Base-by-base conservation (phyloP, 805 yeast species). In the Allodekkera sacchari region DNA sequence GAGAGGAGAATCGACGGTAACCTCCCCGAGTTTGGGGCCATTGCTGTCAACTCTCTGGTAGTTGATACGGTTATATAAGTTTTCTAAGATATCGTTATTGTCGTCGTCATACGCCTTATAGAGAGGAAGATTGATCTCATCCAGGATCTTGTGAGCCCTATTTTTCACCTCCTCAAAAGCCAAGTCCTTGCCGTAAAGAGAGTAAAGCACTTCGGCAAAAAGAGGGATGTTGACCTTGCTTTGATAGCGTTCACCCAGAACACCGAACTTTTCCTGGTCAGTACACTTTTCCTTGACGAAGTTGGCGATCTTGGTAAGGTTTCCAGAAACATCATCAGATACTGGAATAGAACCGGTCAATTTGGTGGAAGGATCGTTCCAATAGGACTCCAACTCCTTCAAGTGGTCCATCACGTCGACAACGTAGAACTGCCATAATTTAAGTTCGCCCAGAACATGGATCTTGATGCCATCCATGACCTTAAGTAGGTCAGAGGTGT, bases 341-440 rank as follows among this genome's bases (percentile, higher is more conserved):
- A 9, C 10, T 20, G 22, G 22, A 11, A 8, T 11, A 11, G 11
- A 20, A 11, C 7, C 14, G 7, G 1, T 63, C 53, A 8, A 72
- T 56, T 10, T 38, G 22, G 6, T 43, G 33, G 6, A 42, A 5
- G 22, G 18, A 7, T 36, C 16, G 2, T 35, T 18, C 68, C 73
- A 73, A 14, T 43, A 36, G 0, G 48, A 33, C 36, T 60, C 54
- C 8, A 78, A 42, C 5, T 57, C 55, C 1, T 47, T 45, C 11
- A 76, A 44, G 8, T 68, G 63, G 3, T 44, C 45, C 5, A 47
- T 41, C 25, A 74, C 77, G 50, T 85, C 68, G 22, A 87, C 63
- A 5, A 79, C 88, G 52, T 88, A 92, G 53, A 58, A 89, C 55
- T 89, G 87, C 98, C 98, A 89, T 33, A 89, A 63, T 39, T 76